phyloP scores from a whole-genome alignment of 257 asterid genomes.

The Solanum dulcamara region DNA sequence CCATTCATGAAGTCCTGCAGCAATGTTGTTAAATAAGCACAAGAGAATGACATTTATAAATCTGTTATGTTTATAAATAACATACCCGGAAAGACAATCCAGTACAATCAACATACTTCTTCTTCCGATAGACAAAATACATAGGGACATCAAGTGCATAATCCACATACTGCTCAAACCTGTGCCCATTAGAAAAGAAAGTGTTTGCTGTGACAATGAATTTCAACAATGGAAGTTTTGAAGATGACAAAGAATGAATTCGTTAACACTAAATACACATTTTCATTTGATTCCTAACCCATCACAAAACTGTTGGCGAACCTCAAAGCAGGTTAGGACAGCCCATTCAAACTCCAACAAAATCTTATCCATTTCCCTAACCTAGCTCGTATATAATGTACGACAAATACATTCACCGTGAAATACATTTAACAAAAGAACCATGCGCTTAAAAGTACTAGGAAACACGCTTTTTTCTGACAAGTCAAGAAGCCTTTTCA shows the following conservation, averaged over 20 bases:
- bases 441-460: background rate
- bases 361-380: background rate
- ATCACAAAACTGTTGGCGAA: background rate
- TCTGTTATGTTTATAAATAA: slow-evolving; percentile 1
- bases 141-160: slow-evolving; percentile 98
- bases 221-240: background rate
- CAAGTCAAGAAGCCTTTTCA: background rate
- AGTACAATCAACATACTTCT: slow-evolving; percentile 68
- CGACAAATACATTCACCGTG: background rate
- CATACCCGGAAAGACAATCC: slow-evolving; percentile 88
- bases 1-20: slow-evolving; percentile 91
- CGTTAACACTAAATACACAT: background rate
- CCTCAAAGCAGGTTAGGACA: background rate
- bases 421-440: background rate
- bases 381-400: background rate
- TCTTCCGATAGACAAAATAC: slow-evolving; percentile 92
- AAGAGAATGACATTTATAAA: background rate
- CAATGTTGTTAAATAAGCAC: background rate
- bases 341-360: background rate
- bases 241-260: background rate
- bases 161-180: slow-evolving; percentile 95
- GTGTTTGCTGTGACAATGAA: background rate
- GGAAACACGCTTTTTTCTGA: background rate
- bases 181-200: slow-evolving; percentile 23
- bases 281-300: background rate